Base-by-base conservation (phyloP, 106 monocot species). In the Narthecium ossifragum region DNA sequence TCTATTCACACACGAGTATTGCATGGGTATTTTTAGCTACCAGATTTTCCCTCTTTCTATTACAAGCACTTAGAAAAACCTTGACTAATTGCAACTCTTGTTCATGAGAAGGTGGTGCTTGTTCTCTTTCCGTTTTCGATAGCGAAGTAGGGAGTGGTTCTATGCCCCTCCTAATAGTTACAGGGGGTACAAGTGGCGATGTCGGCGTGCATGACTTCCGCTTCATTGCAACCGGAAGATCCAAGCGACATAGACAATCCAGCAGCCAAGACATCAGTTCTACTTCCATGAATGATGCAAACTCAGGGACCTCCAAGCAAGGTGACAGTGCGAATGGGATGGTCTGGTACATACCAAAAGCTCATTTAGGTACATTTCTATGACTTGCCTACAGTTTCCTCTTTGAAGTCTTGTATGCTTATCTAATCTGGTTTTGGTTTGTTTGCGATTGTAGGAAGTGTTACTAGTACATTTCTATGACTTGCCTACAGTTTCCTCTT, bases 271-370 rank as follows among this genome's bases (percentile, higher is more conserved):
- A 59, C 55, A n/a, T 66, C 7, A 75, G 55, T 28, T 66, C 76
- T 10, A 18, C 58, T 30, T 1, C 26, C 8, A 37, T 61, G 29
- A 39, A 68, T 27, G 73, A 70, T 34, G 36, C 61, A 30, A 62
- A 57, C 24, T 26, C 45, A 24, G 60, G 30, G 21, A 46, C 67
- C 31, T 36, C 54, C 20, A 74, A 75, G 23, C 50, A 40, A 52
- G 55, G 62, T 64, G 78, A 78, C 51, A 90, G 73, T 71, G 34
- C 54, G 17, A 81, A 70, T 63, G 91, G 98, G 56, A 88, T 91
- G 91, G 57, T 98, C 40, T 98, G 98, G 98, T 81, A 91, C 55
- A 79, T 91, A 61, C 87, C 84, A 60, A 91, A 74, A 60, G 98
- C 91, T 67, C 98, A 98, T 88, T 48, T 65, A 91, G 98, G 98